Evolutionary conservation across 495 filamentous ascomycete species (phyloP).

Genomic region (Glonium stellatum): DNA sequence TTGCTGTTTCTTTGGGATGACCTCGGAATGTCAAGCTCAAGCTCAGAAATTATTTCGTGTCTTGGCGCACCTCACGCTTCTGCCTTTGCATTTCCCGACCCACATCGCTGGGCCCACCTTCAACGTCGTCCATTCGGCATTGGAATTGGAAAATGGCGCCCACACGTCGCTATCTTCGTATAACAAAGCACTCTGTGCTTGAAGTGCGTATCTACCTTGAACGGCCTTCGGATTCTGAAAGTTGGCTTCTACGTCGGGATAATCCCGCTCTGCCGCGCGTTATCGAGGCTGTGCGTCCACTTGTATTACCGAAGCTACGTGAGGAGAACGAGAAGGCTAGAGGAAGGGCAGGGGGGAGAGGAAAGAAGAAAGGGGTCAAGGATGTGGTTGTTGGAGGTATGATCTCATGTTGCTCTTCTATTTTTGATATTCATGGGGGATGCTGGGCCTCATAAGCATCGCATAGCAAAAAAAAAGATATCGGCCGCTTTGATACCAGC

Average conservation of each 20-base stretch:
- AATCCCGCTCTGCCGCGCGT: slow-evolving; percentile 70
- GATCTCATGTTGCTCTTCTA: no score
- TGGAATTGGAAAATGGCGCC: slow-evolving; percentile 57
- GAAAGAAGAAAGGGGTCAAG: slow-evolving; percentile 69
- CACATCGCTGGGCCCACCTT: no score
- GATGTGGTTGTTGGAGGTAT: slow-evolving; percentile 79
- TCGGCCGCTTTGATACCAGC: no score
- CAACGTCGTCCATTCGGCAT: not conserved
- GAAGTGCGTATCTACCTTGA: slow-evolving; percentile 95
- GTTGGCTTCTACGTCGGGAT: slow-evolving; percentile 73
- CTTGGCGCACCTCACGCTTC: not conserved
- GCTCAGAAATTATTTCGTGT: no score
- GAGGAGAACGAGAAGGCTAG: slow-evolving; percentile 72
- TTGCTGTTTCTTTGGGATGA: no score
- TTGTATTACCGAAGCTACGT: slow-evolving; percentile 80
- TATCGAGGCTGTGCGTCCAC: slow-evolving; percentile 71
- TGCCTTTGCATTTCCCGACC: not conserved
- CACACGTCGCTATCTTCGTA: slow-evolving; percentile 73
- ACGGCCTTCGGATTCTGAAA: slow-evolving; percentile 65
- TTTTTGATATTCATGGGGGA: no score
- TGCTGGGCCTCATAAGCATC: no score
- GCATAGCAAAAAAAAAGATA: no score
- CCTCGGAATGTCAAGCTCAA: no score
- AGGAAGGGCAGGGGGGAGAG: slow-evolving; percentile 51
- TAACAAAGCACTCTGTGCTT: slow-evolving; percentile 82